Evolutionary conservation across 2,329 filamentous ascomycete species (phyloP).

Genomic region (Pseudogymnoascus sp.): DNA sequence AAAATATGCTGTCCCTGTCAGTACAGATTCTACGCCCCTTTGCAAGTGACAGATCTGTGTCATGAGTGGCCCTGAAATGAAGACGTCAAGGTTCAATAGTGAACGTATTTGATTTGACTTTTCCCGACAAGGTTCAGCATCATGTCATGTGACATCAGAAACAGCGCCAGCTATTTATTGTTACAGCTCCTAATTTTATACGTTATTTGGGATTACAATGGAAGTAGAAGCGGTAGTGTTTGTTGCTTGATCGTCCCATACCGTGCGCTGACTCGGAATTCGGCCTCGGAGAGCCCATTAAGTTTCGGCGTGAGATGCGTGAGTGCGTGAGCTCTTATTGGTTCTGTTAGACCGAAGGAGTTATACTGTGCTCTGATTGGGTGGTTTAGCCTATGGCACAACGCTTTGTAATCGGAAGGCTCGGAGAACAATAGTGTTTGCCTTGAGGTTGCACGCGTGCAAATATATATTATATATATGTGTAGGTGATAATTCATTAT

Average conservation of each 20-base stretch:
- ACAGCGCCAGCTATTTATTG: background rate
- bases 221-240: background rate
- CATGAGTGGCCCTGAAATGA: background rate
- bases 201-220: background rate
- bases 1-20: background rate
- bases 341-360: background rate
- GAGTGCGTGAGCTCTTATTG: background rate
- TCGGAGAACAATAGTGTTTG: background rate
- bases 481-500: background rate
- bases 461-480: background rate
- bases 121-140: background rate
- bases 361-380: background rate
- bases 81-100: background rate
- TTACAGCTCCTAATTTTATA: background rate
- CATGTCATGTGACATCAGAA: background rate
- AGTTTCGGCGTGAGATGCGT: background rate
- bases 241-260: background rate
- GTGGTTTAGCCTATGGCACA: background rate
- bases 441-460: background rate
- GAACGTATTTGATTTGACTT: background rate
- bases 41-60: background rate
- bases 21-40: background rate
- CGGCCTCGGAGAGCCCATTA: background rate
- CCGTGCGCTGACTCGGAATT: background rate
- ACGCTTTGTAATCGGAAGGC: slow-evolving; percentile 2